Conservation (phyloP, 192 early-diverging fungal species). For the Podochytrium sp. region DNA sequence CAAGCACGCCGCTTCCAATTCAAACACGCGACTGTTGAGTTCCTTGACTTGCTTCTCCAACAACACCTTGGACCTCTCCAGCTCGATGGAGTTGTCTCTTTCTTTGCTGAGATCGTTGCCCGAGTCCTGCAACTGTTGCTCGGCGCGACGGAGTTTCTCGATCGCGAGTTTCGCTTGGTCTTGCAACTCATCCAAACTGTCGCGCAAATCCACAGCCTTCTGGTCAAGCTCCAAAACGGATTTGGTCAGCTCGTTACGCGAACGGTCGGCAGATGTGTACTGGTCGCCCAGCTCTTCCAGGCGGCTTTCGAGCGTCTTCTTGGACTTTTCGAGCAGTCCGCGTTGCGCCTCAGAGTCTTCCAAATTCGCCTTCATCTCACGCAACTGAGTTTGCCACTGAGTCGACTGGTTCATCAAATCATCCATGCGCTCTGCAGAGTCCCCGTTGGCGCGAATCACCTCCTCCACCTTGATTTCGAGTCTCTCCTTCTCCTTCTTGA, state of each 20-base stretch:
- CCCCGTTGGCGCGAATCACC: conserved; percentile 66
- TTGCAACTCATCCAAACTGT: conserved; percentile 75
- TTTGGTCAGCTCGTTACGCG: conserved; percentile 71
- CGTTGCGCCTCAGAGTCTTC: conserved; percentile 75
- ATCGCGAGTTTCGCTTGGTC: conserved; percentile 63
- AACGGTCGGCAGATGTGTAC: conserved; percentile 68
- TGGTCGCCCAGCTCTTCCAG: conserved; percentile 76
- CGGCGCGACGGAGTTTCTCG: conserved; percentile 71
- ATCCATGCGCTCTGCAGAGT: conserved; percentile 61
- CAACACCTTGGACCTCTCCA: conserved; percentile 60
- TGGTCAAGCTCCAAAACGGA: conserved; percentile 72
- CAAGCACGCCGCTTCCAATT: conserved; percentile 72
- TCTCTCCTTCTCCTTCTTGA: conserved; percentile 82
- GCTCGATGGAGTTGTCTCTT: conserved; percentile 52
- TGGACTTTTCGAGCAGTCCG: conserved; percentile 67
- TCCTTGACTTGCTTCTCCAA: conserved; percentile 88
- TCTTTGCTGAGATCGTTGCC: conserved; percentile 80
- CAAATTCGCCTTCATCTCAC: conserved; percentile 59
- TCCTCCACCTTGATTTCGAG: conserved; percentile 75
- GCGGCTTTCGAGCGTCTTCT: conserved; percentile 72
- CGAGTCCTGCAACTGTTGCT: conserved; percentile 65
- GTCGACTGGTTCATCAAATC: conserved; percentile 67
- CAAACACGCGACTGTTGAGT: conserved; percentile 73
- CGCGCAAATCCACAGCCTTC: conserved; percentile 73
- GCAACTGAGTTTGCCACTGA: conserved; percentile 52